phyloP scores from a whole-genome alignment of 441 rosid genomes.

The Cnidoscolus chayamansa region DNA sequence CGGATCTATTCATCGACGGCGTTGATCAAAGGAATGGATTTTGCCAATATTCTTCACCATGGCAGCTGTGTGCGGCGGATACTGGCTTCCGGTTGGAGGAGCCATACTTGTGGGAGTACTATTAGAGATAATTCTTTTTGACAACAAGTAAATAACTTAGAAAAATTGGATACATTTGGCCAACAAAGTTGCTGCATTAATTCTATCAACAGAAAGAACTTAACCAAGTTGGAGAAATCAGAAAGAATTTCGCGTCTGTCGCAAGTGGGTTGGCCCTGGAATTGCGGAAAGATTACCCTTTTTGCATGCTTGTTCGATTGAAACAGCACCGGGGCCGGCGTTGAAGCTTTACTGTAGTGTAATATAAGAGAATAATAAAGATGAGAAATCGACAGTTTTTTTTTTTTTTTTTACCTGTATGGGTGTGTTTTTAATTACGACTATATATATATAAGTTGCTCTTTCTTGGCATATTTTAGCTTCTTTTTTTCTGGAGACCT shows the following conservation, averaged over 20 bases:
- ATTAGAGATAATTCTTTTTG: conserved; percentile 4
- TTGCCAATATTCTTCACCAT: conserved; percentile 36
- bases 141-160: conserved; percentile 8
- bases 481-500: too few relatives aligned
- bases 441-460: background rate
- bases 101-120: conserved; percentile 46
- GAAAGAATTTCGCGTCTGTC: background rate
- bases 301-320: background rate
- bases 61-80: conserved; percentile 58
- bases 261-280: background rate
- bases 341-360: background rate
- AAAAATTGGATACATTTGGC: background rate
- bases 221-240: background rate
- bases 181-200: background rate
- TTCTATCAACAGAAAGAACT: conserved; percentile 1
- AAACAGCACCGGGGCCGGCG: background rate
- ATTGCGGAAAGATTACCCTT: background rate
- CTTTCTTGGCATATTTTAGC: background rate
- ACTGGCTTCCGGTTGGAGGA: conserved; percentile 50
- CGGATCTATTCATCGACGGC: conserved; percentile 62
- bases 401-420: background rate
- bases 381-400: background rate
- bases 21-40: conserved; percentile 35
- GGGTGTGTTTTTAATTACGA: background rate
- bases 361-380: background rate